Evolutionary conservation across 371 early-diverging fungal species (phyloP), one percentile per base, ranked within the genome.

Genomic region (Funneliformis caledonium): DNA sequence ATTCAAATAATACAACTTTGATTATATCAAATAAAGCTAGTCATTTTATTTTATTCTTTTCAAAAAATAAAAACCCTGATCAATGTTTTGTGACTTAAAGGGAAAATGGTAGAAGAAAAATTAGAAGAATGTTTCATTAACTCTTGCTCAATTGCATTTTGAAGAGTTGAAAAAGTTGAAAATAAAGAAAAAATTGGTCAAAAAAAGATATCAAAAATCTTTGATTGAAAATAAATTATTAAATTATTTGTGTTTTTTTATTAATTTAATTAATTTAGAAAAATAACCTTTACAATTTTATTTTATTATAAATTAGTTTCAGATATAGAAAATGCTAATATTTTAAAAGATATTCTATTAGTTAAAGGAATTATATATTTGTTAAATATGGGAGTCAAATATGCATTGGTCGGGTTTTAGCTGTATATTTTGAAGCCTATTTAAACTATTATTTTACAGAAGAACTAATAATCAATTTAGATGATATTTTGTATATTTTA

Each of bases 361-460:
- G 12, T 64, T 19, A 64, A 64, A 7, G 4, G 33, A 11, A 64
- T 8, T 64, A 31, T 64, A 10, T 68, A 37, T 68, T 68, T 42
- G 19, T 68, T 37, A 37, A 37, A 33, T 68, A 68, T 68, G 7
- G 6, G 3, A 16, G 43, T 68, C 68, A 68, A 37, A 37, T 68
- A 7, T 68, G 33, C 43, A 6, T 64, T 31, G 26, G 8, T 31
- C 22, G 8, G 33, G 10, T 64, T 64, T 3, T 68, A 37, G 68
- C 42, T 42, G 12, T 68, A 42, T 68, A 68, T 43, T 68, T 43
- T 68, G 68, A 68, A 43, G 43, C 14, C 37, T 68, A 68, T 68
- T 9, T 2, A 12, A 31, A 68, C 10, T 4, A 68, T 37, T 68
- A 19, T 19, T 68, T 37, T 43, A 68, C 42, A 5, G 19, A 68